A percentile compares a stretch with the other conserved stretches of the same genome.
phyloP scores from a whole-genome alignment of 2,329 filamentous ascomycete genomes.

The Saccharata proteae region DNA sequence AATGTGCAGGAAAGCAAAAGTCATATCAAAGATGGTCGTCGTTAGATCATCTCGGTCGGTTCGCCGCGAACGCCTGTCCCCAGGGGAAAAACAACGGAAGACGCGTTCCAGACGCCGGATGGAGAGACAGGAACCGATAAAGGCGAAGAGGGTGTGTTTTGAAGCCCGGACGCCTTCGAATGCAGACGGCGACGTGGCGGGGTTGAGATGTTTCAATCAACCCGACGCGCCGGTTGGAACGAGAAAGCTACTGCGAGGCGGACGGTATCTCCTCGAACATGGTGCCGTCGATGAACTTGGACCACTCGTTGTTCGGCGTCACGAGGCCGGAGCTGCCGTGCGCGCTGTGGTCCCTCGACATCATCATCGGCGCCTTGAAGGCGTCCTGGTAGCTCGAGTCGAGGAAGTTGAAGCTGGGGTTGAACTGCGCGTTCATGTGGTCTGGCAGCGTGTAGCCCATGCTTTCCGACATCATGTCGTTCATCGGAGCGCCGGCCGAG shows the following conservation, averaged over 20 bases:
- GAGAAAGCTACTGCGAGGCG: constrained; percentile 7
- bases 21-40: too few relatives aligned
- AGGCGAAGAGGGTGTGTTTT: too few relatives aligned
- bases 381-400: constrained; percentile 5
- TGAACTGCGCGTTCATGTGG: constrained; percentile 13
- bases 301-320: constrained; percentile 15
- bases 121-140: too few relatives aligned
- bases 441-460: constrained; percentile 15
- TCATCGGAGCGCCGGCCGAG: constrained; percentile 16
- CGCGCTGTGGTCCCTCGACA: constrained; percentile 11
- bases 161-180: too few relatives aligned
- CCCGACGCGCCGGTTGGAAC: too few relatives aligned
- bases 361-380: constrained; percentile 11
- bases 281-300: constrained; percentile 16
- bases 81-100: too few relatives aligned
- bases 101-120: too few relatives aligned
- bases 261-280: constrained; percentile 9
- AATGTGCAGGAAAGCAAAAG: too few relatives aligned
- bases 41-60: too few relatives aligned
- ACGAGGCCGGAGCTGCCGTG: constrained; percentile 14
- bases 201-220: too few relatives aligned
- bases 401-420: constrained; percentile 11
- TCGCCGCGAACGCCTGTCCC: too few relatives aligned
- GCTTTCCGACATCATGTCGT: constrained; percentile 12
- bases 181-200: too few relatives aligned